Percentiles rank a stretch among this genome's conserved stretches.
Evolutionary conservation across 2,329 filamentous ascomycete species (phyloP).

Genomic region (Eutypella sp.): DNA sequence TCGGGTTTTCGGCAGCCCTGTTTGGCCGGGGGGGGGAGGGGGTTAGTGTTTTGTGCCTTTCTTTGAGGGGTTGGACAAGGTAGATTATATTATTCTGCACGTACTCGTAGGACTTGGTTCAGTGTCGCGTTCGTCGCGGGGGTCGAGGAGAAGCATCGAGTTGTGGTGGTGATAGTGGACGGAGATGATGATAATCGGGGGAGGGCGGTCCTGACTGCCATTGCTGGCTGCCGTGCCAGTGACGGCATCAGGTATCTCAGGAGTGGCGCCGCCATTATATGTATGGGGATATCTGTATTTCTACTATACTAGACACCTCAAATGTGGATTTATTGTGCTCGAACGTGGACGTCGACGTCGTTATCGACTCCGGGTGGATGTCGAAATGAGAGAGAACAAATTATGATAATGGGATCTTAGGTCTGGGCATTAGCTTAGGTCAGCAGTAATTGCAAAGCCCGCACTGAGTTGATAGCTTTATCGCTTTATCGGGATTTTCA

Average conservation of each 20-base stretch:
- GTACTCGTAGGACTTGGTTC: constrained; percentile 63
- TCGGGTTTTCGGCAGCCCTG: constrained; percentile 74
- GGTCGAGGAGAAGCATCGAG: constrained; percentile 54
- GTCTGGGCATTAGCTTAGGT: no score
- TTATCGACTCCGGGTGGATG: neutral
- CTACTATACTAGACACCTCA: no score
- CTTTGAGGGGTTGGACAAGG: neutral
- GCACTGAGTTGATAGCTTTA: no score
- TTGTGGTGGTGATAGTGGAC: no score
- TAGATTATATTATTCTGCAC: constrained; percentile 10
- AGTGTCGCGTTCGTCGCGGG: constrained; percentile 56
- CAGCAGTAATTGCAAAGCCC: no score
- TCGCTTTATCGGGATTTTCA: no score
- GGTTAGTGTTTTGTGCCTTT: neutral
- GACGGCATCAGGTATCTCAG: constrained; percentile 25
- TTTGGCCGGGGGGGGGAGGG: constrained; percentile 12
- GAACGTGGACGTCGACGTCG: neutral
- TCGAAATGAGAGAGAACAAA: neutral
- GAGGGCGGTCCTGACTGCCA: constrained; percentile 23
- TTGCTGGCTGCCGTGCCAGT: constrained; percentile 25
- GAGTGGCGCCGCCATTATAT: constrained; percentile 26
- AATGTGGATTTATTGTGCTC: constrained; percentile 1
- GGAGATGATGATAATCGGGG: constrained; percentile 7
- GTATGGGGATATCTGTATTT: constrained; percentile 1
- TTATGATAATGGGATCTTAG: neutral